Evolutionary conservation across 495 filamentous ascomycete genomes (phyloP).

Genomic region (Penicillium goetzii): DNA sequence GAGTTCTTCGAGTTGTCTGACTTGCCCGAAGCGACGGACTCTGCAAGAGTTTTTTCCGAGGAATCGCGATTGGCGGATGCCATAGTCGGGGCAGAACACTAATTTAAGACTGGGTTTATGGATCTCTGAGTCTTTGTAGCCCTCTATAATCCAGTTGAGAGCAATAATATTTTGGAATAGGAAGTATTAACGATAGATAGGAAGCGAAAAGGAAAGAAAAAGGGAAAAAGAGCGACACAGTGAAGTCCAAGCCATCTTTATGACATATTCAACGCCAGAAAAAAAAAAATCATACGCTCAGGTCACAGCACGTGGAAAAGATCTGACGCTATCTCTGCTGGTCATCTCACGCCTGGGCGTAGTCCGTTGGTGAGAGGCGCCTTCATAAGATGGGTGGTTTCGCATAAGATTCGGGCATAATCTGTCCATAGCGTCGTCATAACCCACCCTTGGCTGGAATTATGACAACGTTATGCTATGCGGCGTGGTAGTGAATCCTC

Average conservation of each 20-base stretch:
- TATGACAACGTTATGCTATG: background rate
- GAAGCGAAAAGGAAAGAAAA: background rate
- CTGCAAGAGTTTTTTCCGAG: constrained; percentile 5
- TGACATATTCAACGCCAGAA: background rate
- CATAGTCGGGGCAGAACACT: background rate
- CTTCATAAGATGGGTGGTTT: background rate
- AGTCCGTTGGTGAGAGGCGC: background rate
- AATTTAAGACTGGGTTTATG: background rate
- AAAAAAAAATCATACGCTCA: background rate
- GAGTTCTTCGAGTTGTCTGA: background rate
- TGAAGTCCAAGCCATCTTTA: background rate
- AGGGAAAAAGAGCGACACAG: background rate
- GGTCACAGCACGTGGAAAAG: background rate
- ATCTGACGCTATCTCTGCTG: background rate
- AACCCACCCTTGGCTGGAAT: too few species aligned
- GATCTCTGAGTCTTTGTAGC: background rate
- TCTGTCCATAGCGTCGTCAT: background rate
- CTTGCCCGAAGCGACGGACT: background rate
- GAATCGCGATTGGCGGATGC: background rate
- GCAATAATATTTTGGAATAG: background rate
- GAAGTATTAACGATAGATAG: background rate
- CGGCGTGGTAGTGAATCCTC: background rate
- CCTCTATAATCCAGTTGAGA: background rate
- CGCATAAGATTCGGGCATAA: constrained; percentile 2
- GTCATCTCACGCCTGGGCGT: background rate